Conservation (phyloP, 768 basidiomycete species). For the Suillus decipiens region DNA sequence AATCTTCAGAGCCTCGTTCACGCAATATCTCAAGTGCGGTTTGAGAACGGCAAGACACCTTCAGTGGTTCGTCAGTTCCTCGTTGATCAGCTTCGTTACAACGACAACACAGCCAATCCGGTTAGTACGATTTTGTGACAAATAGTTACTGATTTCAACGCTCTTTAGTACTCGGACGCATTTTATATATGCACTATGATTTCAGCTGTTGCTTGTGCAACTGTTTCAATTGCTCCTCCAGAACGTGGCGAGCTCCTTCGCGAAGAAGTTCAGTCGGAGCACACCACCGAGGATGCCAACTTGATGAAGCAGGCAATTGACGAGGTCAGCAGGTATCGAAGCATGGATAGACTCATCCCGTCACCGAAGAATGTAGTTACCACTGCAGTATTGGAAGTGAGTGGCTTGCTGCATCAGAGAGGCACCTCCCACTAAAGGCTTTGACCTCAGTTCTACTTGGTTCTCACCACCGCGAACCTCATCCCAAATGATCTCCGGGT, state of each 20-base stretch:
- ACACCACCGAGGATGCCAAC: conserved; percentile 66
- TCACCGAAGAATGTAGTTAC: conserved; percentile 95
- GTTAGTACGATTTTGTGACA: conserved; percentile 47
- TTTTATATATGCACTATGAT: conserved; percentile 89
- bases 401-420: conserved; percentile 23
- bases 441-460: conserved; percentile 67
- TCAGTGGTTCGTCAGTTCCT: conserved; percentile 85
- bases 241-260: conserved; percentile 79
- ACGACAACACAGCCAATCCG: conserved; percentile 90
- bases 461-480: conserved; percentile 74
- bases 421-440: conserved; percentile 12
- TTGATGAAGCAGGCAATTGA: conserved; percentile 73
- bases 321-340: conserved; percentile 89
- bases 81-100: conserved; percentile 90
- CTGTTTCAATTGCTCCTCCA: conserved; percentile 73
- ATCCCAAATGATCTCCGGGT: conserved; percentile 74
- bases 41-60: conserved; percentile 85
- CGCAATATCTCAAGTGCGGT: conserved; percentile 83
- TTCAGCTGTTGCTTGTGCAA: conserved; percentile 76
- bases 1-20: conserved; percentile 65
- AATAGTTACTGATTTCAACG: conserved; percentile 10
- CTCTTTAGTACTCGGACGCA: conserved; percentile 80
- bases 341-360: conserved; percentile 93
- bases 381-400: conserved; percentile 85
- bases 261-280: conserved; percentile 64